Percentiles rank a stretch among this genome's conserved stretches.
Evolutionary conservation across 305 asterid species (phyloP).

Genomic region (Fraxinus paxiana): DNA sequence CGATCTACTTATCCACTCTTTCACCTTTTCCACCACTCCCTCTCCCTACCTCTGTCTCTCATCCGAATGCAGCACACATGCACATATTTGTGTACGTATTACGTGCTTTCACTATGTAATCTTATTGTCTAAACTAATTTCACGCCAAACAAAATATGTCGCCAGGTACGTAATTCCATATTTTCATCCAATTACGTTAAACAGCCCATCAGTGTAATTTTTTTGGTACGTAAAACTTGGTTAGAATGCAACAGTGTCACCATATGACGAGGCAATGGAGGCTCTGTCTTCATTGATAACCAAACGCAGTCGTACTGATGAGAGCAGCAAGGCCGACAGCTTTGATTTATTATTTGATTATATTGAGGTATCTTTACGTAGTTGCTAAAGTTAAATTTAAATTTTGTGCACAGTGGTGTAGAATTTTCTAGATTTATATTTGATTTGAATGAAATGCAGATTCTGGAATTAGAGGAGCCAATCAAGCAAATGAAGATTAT

Average conservation of each 20-base stretch:
- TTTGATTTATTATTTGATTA: constrained; percentile 73
- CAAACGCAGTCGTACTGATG: constrained; percentile 87
- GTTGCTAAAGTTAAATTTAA: not conserved
- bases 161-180: not conserved
- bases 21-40: not conserved
- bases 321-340: constrained; percentile 66
- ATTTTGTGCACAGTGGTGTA: not conserved
- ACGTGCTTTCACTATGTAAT: not conserved
- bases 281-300: constrained; percentile 78
- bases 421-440: not conserved
- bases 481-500: constrained; percentile 79
- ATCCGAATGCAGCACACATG: not conserved
- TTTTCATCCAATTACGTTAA: not conserved
- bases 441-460: constrained; percentile 37
- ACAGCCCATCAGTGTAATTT: not conserved
- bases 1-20: not conserved
- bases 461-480: constrained; percentile 78
- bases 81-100: not conserved
- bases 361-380: constrained; percentile 46
- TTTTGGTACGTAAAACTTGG: not conserved
- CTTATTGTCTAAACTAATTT: not conserved
- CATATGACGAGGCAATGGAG: constrained; percentile 81
- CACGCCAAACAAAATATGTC: not conserved
- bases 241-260: constrained; percentile 29
- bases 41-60: not conserved